Percentiles rank a stretch among this genome's conserved stretches.
Evolutionary conservation across 2,329 filamentous ascomycete species (phyloP).

Genomic region (Alternaria consortialis): DNA sequence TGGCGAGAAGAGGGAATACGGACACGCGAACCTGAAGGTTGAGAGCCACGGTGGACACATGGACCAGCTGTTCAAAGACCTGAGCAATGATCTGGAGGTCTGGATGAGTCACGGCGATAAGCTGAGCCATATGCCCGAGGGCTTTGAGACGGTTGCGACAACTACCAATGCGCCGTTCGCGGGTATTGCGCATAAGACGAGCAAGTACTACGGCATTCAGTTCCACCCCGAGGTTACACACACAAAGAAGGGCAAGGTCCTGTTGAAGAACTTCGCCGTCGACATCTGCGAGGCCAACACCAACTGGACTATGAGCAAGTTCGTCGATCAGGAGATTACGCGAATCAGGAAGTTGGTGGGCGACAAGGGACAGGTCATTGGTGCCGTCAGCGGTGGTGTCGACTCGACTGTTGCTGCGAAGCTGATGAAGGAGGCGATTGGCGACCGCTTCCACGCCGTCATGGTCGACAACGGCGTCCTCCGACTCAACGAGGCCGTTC

Average conservation of each 20-base stretch:
- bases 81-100: conserved; percentile 75
- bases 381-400: conserved; percentile 83
- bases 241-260: conserved; percentile 71
- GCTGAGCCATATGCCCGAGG: conserved; percentile 75
- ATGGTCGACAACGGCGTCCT: conserved; percentile 88
- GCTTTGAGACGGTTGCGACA: conserved; percentile 76
- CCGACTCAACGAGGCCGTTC: conserved; percentile 82
- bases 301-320: conserved; percentile 87
- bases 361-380: conserved; percentile 80
- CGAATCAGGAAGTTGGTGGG: conserved; percentile 86
- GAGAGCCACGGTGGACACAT: conserved; percentile 67
- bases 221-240: conserved; percentile 89
- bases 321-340: conserved; percentile 80
- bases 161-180: conserved; percentile 82
- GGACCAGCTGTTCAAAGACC: conserved; percentile 79
- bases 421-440: conserved; percentile 87
- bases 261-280: conserved; percentile 85
- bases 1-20: conserved; percentile 75
- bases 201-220: conserved; percentile 82
- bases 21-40: conserved; percentile 72
- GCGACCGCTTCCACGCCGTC: conserved; percentile 83
- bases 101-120: conserved; percentile 95
- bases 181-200: conserved; percentile 75
- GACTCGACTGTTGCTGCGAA: conserved; percentile 88
- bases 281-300: conserved; percentile 79